Conservation (phyloP, 495 filamentous ascomycete species). For the Rostrohypoxylon terebratum region DNA sequence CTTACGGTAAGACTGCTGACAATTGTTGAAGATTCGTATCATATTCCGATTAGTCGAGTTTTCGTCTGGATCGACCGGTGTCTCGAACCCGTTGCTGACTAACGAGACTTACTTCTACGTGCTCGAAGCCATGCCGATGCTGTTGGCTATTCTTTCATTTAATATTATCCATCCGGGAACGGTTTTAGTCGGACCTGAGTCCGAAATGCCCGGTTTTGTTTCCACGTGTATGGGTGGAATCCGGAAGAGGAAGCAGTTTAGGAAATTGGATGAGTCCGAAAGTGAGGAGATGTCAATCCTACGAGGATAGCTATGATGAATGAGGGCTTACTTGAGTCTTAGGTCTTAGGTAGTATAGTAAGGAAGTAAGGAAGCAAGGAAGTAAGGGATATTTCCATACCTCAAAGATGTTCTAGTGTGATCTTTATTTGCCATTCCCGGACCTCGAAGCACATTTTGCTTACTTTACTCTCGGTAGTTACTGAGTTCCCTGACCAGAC, state of each 20-base stretch:
- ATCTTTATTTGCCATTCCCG: not conserved
- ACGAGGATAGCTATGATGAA: not conserved
- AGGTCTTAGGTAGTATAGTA: too few species aligned
- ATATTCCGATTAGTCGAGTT: conserved; percentile 69
- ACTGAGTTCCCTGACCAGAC: not conserved
- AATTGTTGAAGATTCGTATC: conserved; percentile 59
- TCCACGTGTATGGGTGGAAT: conserved; percentile 18
- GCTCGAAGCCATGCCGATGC: conserved; percentile 66
- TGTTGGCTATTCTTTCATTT: conserved; percentile 59
- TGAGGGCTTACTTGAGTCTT: too few species aligned
- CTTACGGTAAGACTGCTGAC: conserved; percentile 10
- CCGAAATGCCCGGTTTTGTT: conserved; percentile 48
- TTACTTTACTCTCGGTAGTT: not conserved
- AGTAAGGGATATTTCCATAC: not conserved
- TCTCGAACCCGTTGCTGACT: conserved; percentile 58
- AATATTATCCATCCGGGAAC: conserved; percentile 66
- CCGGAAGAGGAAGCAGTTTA: conserved; percentile 13
- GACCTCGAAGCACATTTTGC: not conserved
- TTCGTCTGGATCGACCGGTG: conserved; percentile 53
- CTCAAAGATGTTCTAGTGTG: not conserved
- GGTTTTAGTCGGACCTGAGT: conserved; percentile 58
- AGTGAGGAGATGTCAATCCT: conserved; percentile 16
- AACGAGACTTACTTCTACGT: conserved; percentile 65
- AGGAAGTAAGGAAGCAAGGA: too few species aligned
- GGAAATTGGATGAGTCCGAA: conserved; percentile 11